Percentiles rank a stretch among this genome's conserved stretches.
Evolutionary conservation across 2,329 filamentous ascomycete species (phyloP).

Genomic region (Ascochyta koolunga): DNA sequence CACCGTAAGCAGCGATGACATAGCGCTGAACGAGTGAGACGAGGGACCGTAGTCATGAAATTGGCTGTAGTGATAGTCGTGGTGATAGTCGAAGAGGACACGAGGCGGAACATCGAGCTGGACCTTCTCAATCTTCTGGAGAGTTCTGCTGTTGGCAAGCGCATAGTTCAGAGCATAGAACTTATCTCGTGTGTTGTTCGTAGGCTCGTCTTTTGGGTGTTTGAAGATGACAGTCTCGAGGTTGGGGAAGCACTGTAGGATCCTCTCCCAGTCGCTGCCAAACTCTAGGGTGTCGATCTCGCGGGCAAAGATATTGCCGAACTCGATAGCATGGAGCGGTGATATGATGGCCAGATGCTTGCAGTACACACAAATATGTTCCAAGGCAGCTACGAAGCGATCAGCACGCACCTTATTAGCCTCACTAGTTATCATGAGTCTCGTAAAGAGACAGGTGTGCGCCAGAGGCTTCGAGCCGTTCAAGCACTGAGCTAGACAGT

Average conservation of each 20-base stretch:
- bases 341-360: conserved; percentile 20
- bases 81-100: conserved; percentile 6
- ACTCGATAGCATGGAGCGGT: conserved; percentile 19
- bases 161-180: conserved; percentile 15
- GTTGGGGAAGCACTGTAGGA: conserved; percentile 24
- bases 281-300: conserved; percentile 10
- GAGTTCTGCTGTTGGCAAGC: background rate
- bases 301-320: conserved; percentile 15
- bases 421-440: conserved; percentile 21
- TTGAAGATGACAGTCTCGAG: conserved; percentile 19
- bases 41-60: background rate
- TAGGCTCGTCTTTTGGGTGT: conserved; percentile 2
- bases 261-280: conserved; percentile 22
- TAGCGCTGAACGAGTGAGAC: background rate
- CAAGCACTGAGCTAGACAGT: conserved; percentile 13
- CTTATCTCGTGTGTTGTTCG: conserved; percentile 6
- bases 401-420: conserved; percentile 19
- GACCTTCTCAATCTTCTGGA: background rate
- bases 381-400: conserved; percentile 15
- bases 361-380: conserved; percentile 20
- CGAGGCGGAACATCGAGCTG: background rate
- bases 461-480: conserved; percentile 22
- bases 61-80: conserved; percentile 1
- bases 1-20: conserved; percentile 2
- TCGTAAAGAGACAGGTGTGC: conserved; percentile 16